Base-by-base conservation (phyloP, 345 rosid genomes). In the Mallotus nudiflorus region DNA sequence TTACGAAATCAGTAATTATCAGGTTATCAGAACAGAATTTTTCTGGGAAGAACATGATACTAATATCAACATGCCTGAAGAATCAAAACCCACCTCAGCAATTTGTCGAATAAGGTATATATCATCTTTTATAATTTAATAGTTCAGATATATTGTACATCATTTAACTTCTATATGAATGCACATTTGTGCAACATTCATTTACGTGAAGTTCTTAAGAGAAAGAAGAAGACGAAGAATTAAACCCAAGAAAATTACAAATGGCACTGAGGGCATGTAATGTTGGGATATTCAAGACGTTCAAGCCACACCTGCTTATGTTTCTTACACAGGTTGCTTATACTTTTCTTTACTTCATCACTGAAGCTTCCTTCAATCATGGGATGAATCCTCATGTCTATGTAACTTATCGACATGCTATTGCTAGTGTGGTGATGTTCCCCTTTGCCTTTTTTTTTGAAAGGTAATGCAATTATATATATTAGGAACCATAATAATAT, bases 311-410 rank as follows among this genome's bases (percentile, higher is more conserved):
- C 65, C 52, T 89, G 55, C 70, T 89, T 19, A 87, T 89, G 91
- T 48, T 76, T 54, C 67, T 84, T 42, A 19, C 76, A 60, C 90
- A 87, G 67, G 9, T 82, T 18, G 86, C 84, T 31, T 87, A 82
- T 70, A 79, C 88, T 50, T 77, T 86, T 62, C 83, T 84, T 16
- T 89, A 89, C 62, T 74, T 86, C 53, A 80, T 85, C 65, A 82
- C 92, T 0, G 89, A 89, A 70, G 92, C 89, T 35, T 85, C 92
- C 52, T 87, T 89, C 82, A 78, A 84, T 27, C 90, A 83, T 66
- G 92, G 92, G 18, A 77, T 89, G 90, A 85, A 89, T 71, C 91
- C 91, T 65, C 85, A 89, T 65, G 90, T 87, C 73, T 85, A 83
- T 74, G 24, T 89, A 35, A 89, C 95, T 45, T 87, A 89, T 31